A percentile compares a stretch with the other conserved stretches of the same genome.
phyloP scores from a whole-genome alignment of 2,329 filamentous ascomycete genomes.

The Cordyceps javanica region DNA sequence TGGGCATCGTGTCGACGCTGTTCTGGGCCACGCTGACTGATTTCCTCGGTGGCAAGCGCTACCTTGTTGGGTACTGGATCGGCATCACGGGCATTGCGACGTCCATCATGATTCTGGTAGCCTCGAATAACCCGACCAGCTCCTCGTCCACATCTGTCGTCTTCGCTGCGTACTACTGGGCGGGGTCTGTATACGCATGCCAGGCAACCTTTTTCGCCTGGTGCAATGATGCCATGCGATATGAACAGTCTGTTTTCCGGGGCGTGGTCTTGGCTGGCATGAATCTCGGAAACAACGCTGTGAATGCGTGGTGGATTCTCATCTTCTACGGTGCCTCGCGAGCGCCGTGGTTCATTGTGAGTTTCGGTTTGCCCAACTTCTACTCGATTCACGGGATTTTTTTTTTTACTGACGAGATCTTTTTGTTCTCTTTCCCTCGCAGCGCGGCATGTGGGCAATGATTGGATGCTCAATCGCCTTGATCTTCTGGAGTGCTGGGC shows the following conservation, averaged over 20 bases:
- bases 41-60: constrained; percentile 55
- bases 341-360: constrained; percentile 59
- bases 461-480: constrained; percentile 56
- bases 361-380: constrained; percentile 25
- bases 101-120: constrained; percentile 54
- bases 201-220: constrained; percentile 71
- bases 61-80: constrained; percentile 62
- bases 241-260: constrained; percentile 56
- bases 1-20: constrained; percentile 54
- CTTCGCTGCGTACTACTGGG: constrained; percentile 65
- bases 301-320: constrained; percentile 70
- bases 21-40: constrained; percentile 67
- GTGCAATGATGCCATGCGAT: constrained; percentile 65
- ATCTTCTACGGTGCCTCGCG: constrained; percentile 62
- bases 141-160: constrained; percentile 42
- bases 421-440: constrained; percentile 10
- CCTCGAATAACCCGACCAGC: constrained; percentile 34
- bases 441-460: constrained; percentile 70
- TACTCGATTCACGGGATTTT: not conserved
- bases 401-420: not conserved
- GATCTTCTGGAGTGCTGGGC: constrained; percentile 50
- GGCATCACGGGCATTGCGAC: constrained; percentile 58
- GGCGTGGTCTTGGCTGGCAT: constrained; percentile 65
- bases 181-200: constrained; percentile 63
- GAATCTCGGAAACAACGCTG: constrained; percentile 61